Conservation (phyloP, 768 basidiomycete species). For the Saitozyma podzolica region DNA sequence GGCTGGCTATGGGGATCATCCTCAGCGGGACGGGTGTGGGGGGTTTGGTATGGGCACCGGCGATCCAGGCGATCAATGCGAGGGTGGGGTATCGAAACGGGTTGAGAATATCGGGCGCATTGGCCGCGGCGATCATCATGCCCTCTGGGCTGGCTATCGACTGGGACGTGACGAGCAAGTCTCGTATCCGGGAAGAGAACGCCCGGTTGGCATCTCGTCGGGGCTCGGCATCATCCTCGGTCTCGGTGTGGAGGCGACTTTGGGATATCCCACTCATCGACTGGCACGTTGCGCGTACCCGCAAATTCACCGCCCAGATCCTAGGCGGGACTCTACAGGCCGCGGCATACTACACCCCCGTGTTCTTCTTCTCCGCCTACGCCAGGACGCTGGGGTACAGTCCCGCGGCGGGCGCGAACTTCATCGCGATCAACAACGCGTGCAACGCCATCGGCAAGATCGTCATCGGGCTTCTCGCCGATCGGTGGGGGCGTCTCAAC, state of each 20-base stretch:
- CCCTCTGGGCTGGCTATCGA: constrained; percentile 3
- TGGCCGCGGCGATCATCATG: constrained; percentile 12
- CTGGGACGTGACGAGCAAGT: constrained; percentile 18
- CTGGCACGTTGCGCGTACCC: constrained; percentile 17
- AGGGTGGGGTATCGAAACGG: constrained; percentile 17
- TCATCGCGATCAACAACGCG: constrained; percentile 35
- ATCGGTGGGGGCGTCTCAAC: constrained; percentile 27
- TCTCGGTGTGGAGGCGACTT: neutral
- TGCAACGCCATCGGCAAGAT: constrained; percentile 38
- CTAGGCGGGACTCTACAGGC: constrained; percentile 17
- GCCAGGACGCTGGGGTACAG: constrained; percentile 20
- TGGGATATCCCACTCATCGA: constrained; percentile 19
- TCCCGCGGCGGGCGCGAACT: constrained; percentile 19
- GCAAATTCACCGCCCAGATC: constrained; percentile 19
- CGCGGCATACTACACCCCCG: constrained; percentile 32
- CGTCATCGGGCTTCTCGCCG: constrained; percentile 28
- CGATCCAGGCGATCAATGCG: constrained; percentile 12
- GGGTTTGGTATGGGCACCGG: constrained; percentile 34
- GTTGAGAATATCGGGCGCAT: constrained; percentile 21
- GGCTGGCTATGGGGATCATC: constrained; percentile 43
- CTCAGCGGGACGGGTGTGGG: constrained; percentile 39
- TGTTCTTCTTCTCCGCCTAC: constrained; percentile 33
- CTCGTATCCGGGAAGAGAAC: constrained; percentile 10
- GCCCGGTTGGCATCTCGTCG: neutral
- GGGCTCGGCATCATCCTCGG: neutral